A percentile compares a stretch with the other conserved stretches of the same genome.
These are phyloP conservation scores for Wickerhamiella shivajii DNA, from an alignment of 805 yeast genomes.

Conservation along the genomic window DNA sequence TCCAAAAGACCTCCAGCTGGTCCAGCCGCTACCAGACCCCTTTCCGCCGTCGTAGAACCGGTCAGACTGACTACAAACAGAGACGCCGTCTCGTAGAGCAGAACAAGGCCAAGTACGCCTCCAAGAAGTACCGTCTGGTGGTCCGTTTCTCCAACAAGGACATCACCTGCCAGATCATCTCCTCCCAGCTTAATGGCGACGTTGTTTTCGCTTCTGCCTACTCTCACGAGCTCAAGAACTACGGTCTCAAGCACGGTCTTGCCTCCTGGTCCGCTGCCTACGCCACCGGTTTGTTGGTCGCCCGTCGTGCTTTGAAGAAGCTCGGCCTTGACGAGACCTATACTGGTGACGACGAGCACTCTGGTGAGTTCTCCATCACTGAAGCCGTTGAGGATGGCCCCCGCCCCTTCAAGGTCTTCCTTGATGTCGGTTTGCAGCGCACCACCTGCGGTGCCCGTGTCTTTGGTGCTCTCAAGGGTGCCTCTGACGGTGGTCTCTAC, in stretches of 20 bases:
- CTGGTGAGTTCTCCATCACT: constrained; percentile 96
- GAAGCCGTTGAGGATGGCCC: constrained; percentile 99
- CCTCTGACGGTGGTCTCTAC: constrained; percentile 99
- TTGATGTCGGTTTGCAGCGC: constrained; percentile 98
- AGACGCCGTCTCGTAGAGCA: constrained; percentile 99
- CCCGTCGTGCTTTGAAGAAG: constrained; percentile 97
- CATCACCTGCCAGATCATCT: constrained; percentile 93
- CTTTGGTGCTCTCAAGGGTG: constrained; percentile 99
- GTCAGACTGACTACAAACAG: constrained; percentile 99
- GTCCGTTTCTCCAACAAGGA: constrained; percentile 99
- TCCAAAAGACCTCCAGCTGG: constrained; percentile 78
- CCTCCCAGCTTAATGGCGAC: constrained; percentile 96
- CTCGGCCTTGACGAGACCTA: constrained; percentile 97
- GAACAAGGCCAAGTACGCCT: constrained; percentile 99
- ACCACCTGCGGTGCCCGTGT: constrained; percentile 99
- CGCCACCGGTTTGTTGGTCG: constrained; percentile 95
- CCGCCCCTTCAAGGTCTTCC: constrained; percentile 99
- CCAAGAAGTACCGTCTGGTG: constrained; percentile 99
- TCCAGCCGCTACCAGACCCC: constrained; percentile 99
- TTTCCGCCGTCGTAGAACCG: constrained; percentile 99
- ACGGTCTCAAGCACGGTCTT: constrained; percentile 96
- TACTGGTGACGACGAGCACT: constrained; percentile 97
- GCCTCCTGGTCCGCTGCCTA: constrained; percentile 99
- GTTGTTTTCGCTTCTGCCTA: constrained; percentile 93
- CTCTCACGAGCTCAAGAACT: constrained; percentile 95